phyloP scores from a whole-genome alignment of 306 rosid genomes.

The Acacia melanoxylon region DNA sequence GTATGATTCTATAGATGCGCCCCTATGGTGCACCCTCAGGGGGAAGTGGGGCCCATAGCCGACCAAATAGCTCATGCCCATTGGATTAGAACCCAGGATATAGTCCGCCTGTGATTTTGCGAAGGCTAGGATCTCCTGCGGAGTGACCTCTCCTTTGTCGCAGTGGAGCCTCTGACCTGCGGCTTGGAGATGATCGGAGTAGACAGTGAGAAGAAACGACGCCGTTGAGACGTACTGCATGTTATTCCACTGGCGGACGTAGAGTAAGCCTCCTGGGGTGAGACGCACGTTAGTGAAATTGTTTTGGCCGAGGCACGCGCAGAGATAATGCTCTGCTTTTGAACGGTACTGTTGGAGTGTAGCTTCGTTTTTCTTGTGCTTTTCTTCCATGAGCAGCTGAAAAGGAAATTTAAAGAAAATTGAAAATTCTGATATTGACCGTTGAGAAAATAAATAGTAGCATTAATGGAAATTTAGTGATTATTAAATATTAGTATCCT shows the following conservation, averaged over 20 bases:
- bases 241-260: slow-evolving; percentile 82
- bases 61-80: slow-evolving; percentile 64
- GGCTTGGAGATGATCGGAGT: slow-evolving; percentile 57
- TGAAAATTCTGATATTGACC: background rate
- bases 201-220: slow-evolving; percentile 61
- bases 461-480: background rate
- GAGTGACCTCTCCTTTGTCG: slow-evolving; percentile 33
- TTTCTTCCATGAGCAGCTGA: slow-evolving; percentile 64
- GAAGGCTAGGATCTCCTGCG: slow-evolving; percentile 45
- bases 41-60: slow-evolving; percentile 64
- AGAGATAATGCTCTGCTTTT: slow-evolving; percentile 64
- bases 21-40: slow-evolving; percentile 70
- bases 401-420: background rate
- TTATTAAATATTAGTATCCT: too few relatives aligned
- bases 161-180: slow-evolving; percentile 51
- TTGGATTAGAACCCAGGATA: slow-evolving; percentile 79
- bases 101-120: slow-evolving; percentile 80
- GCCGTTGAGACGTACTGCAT: slow-evolving; percentile 73
- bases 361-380: slow-evolving; percentile 41
- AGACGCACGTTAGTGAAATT: slow-evolving; percentile 52
- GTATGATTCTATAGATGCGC: slow-evolving; percentile 72
- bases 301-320: slow-evolving; percentile 66
- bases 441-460: background rate
- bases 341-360: slow-evolving; percentile 54
- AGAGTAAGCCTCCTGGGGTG: slow-evolving; percentile 83